Evolutionary conservation across 2,329 filamentous ascomycete species (phyloP).

Genomic region (Diaporthe capsici): DNA sequence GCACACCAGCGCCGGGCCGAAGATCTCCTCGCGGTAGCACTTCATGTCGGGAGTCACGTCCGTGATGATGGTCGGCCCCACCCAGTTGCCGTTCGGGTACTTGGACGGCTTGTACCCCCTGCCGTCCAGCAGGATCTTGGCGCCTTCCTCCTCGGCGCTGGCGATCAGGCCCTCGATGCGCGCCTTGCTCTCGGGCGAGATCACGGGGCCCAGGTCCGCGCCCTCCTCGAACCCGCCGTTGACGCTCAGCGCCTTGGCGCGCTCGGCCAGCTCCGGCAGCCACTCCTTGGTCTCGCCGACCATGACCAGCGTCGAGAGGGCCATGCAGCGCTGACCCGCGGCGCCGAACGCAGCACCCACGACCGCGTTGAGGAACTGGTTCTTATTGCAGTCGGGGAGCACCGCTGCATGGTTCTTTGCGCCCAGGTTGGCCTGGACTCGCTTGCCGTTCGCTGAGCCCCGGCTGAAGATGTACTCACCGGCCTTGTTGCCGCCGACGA

Average conservation of each 20-base stretch:
- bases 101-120: conserved; percentile 81
- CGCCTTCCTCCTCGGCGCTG: conserved; percentile 84
- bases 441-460: conserved; percentile 87
- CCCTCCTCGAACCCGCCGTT: conserved; percentile 87
- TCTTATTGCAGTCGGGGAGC: conserved; percentile 90
- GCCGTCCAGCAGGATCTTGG: conserved; percentile 86
- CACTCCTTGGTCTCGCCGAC: conserved; percentile 89
- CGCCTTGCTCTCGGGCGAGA: conserved; percentile 83
- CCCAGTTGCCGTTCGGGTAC: conserved; percentile 89
- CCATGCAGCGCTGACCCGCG: conserved; percentile 90
- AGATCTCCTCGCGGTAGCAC: conserved; percentile 90
- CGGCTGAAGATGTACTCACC: conserved; percentile 88
- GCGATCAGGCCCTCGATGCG: conserved; percentile 83
- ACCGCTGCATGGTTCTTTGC: conserved; percentile 92
- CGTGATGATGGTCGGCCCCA: conserved; percentile 86
- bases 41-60: conserved; percentile 85
- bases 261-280: conserved; percentile 83
- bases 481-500: conserved; percentile 89
- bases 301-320: conserved; percentile 85
- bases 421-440: conserved; percentile 88
- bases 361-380: conserved; percentile 88
- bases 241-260: conserved; percentile 79
- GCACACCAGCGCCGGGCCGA: conserved; percentile 87
- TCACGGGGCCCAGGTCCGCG: conserved; percentile 86
- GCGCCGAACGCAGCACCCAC: conserved; percentile 88